These are phyloP conservation scores for Aspergillus sclerotialis DNA, from an alignment of 2,329 filamentous ascomycete genomes.

Conservation along the genomic window DNA sequence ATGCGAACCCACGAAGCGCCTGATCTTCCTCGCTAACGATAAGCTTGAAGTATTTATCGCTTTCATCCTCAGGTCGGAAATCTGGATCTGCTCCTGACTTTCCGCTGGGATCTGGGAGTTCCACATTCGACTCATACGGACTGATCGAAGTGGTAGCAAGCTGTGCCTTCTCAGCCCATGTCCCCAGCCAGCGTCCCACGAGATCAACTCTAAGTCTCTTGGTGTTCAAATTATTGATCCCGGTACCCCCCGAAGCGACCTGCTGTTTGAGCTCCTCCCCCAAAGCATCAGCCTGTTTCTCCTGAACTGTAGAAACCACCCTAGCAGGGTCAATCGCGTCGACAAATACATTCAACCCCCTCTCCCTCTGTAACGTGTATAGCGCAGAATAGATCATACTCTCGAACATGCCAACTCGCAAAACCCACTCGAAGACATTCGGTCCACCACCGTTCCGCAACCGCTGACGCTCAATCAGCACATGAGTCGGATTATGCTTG, in stretches of 20 bases:
- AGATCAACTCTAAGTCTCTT: constrained; percentile 57
- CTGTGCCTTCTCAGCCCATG: not conserved
- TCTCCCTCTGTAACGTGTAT: constrained; percentile 46
- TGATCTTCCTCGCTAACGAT: constrained; percentile 4
- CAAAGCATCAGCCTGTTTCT: constrained; percentile 45
- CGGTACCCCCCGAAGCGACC: constrained; percentile 14
- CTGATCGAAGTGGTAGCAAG: not conserved
- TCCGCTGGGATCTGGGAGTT: not conserved
- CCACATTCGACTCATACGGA: not conserved
- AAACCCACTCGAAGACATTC: constrained; percentile 72
- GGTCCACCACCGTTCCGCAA: constrained; percentile 58
- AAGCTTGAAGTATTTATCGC: not conserved
- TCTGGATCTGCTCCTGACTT: not conserved
- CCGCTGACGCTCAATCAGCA: constrained; percentile 64
- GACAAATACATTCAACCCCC: constrained; percentile 14
- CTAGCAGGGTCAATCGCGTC: not conserved
- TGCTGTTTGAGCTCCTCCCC: constrained; percentile 4
- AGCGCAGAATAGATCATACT: constrained; percentile 71
- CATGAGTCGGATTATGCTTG: constrained; percentile 53
- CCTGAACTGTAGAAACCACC: constrained; percentile 41
- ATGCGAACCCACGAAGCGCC: constrained; percentile 10
- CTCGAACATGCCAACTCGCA: constrained; percentile 75
- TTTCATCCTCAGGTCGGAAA: no score
- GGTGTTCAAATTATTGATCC: constrained; percentile 18
- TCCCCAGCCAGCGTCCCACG: constrained; percentile 47